A percentile compares a stretch with the other conserved stretches of the same genome.
Evolutionary conservation across 805 yeast species (phyloP).

Genomic region (Candida jianshihensis): DNA sequence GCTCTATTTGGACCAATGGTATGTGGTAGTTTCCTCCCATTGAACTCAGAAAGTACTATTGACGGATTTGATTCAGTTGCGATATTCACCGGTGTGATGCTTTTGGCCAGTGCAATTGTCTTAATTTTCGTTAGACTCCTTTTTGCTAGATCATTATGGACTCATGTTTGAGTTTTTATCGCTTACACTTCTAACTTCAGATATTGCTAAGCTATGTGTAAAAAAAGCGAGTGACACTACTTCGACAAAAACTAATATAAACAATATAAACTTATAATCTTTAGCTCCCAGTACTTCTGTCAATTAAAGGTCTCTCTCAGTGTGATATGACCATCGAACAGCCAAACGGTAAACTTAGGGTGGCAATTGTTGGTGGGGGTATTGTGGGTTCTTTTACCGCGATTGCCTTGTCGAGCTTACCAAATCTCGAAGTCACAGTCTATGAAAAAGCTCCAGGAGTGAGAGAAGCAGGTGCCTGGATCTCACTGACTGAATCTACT

Average conservation of each 20-base stretch:
- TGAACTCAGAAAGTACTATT: background rate
- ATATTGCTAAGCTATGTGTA: too few relatives aligned
- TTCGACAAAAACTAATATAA: too few relatives aligned
- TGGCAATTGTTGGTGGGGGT: constrained; percentile 1
- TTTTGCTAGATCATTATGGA: too few relatives aligned
- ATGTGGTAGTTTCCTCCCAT: constrained; percentile 28
- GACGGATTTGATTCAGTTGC: constrained; percentile 24
- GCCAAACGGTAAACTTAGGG: too few relatives aligned
- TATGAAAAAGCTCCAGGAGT: background rate
- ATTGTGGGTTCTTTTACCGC: constrained; percentile 2
- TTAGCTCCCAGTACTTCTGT: too few relatives aligned
- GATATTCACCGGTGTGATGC: constrained; percentile 26
- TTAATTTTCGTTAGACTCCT: background rate
- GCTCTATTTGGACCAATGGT: constrained; percentile 29
- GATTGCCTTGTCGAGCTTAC: background rate
- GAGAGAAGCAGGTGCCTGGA: constrained; percentile 3
- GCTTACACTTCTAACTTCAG: too few relatives aligned
- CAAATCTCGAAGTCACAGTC: background rate
- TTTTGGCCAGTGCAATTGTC: constrained; percentile 13
- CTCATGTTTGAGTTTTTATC: too few relatives aligned
- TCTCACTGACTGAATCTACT: constrained; percentile 1
- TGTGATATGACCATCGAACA: too few relatives aligned
- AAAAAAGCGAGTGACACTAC: too few relatives aligned
- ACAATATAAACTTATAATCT: too few relatives aligned
- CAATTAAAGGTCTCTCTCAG: too few relatives aligned